Evolutionary conservation across 306 rosid genomes (phyloP).

Genomic region (Vicia villosa): DNA sequence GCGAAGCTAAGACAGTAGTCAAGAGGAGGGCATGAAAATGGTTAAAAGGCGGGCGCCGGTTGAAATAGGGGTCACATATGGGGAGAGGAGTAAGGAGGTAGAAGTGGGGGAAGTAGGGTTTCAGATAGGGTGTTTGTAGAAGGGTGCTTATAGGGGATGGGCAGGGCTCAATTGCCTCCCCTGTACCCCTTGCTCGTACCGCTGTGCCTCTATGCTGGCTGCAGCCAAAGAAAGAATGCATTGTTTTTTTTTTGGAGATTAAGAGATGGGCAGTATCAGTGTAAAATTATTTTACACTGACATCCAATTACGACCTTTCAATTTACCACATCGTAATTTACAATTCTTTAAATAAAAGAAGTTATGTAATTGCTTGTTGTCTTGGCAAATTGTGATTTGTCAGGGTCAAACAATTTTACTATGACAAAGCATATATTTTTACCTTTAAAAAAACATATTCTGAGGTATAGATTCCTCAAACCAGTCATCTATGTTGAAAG

Average conservation of each 20-base stretch:
- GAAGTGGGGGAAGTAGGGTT: constrained; percentile 2
- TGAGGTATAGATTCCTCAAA: too few species aligned
- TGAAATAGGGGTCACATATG: constrained; percentile 2
- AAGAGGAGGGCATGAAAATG: background rate
- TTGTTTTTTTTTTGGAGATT: background rate
- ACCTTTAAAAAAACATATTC: too few species aligned
- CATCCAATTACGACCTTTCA: background rate
- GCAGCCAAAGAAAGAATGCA: background rate
- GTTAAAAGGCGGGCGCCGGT: background rate
- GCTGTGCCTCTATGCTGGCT: constrained; percentile 17
- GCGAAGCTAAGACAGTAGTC: too few species aligned
- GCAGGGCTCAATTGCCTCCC: background rate
- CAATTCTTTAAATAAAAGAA: too few species aligned
- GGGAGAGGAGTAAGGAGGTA: constrained; percentile 17
- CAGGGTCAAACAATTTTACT: too few species aligned
- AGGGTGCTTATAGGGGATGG: constrained; percentile 1
- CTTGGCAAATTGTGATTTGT: too few species aligned
- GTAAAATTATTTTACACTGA: background rate
- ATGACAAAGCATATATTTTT: too few species aligned
- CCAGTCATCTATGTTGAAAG: too few species aligned
- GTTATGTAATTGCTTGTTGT: too few species aligned
- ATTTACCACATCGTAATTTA: background rate
- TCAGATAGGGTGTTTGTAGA: constrained; percentile 5
- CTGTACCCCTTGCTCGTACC: background rate
- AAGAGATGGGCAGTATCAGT: background rate